Conservation (phyloP, 495 filamentous ascomycete species). For the Penicillium macrosclerotiorum region DNA sequence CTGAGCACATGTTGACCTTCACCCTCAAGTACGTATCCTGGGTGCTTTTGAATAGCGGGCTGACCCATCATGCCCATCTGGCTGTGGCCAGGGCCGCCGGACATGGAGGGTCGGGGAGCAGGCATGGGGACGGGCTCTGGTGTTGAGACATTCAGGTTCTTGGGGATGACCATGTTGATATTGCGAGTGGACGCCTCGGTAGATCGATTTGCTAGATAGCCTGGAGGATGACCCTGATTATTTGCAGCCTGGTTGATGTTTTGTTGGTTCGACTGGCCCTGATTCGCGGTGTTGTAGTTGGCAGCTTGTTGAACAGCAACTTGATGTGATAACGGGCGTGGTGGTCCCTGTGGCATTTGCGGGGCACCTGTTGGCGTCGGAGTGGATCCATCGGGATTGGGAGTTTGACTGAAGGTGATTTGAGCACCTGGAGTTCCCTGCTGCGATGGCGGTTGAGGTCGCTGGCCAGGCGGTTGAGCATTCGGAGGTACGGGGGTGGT, state of each 20-base stretch:
- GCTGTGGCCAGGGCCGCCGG: slow-evolving; percentile 68
- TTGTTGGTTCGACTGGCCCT: slow-evolving; percentile 35
- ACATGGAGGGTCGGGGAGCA: slow-evolving; percentile 71
- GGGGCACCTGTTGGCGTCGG: slow-evolving; percentile 44
- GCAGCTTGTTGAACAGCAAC: slow-evolving; percentile 61
- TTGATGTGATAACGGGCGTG: slow-evolving; percentile 60
- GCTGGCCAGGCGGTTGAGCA: slow-evolving; percentile 48
- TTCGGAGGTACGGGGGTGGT: slow-evolving; percentile 36
- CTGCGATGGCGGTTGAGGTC: slow-evolving; percentile 37
- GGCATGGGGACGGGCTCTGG: slow-evolving; percentile 71
- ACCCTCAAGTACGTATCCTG: slow-evolving; percentile 78
- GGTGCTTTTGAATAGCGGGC: slow-evolving; percentile 77
- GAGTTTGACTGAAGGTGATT: slow-evolving; percentile 35
- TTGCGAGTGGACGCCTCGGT: slow-evolving; percentile 46
- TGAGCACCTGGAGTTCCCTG: slow-evolving; percentile 41
- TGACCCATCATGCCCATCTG: slow-evolving; percentile 79
- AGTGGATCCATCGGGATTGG: slow-evolving; percentile 34
- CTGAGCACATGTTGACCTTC: slow-evolving; percentile 85
- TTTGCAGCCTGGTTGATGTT: slow-evolving; percentile 30
- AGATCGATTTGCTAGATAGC: slow-evolving; percentile 48
- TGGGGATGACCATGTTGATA: slow-evolving; percentile 73
- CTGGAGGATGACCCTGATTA: slow-evolving; percentile 52
- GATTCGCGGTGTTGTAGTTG: slow-evolving; percentile 51
- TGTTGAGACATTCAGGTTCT: slow-evolving; percentile 65
- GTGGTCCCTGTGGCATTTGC: slow-evolving; percentile 48